Percentiles rank a stretch among this genome's conserved stretches.
Conservation (phyloP, 2,329 filamentous ascomycete genomes). For the Monosporascus ibericus region DNA sequence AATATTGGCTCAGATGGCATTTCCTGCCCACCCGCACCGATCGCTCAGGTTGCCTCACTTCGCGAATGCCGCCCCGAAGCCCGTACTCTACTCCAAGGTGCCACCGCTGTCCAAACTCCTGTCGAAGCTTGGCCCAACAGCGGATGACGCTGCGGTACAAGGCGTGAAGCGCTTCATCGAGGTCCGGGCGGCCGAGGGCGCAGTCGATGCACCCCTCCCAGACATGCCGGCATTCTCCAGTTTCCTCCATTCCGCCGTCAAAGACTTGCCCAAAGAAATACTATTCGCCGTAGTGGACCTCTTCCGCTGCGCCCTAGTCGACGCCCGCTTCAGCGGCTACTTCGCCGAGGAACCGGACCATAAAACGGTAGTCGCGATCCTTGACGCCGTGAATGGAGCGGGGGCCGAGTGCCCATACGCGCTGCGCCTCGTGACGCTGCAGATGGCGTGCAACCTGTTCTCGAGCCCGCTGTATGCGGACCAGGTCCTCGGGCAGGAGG, state of each 20-base stretch:
- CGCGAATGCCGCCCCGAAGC: constrained; percentile 54
- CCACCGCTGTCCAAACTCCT: constrained; percentile 79
- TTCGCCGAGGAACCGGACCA: constrained; percentile 71
- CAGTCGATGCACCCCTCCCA: constrained; percentile 64
- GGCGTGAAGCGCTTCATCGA: constrained; percentile 68
- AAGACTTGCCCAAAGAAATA: constrained; percentile 52
- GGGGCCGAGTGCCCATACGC: constrained; percentile 65
- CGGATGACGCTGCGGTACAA: constrained; percentile 54
- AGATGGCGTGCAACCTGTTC: constrained; percentile 82
- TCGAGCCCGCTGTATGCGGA: constrained; percentile 64
- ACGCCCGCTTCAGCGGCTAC: constrained; percentile 73
- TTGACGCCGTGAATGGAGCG: constrained; percentile 49
- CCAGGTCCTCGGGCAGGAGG: constrained; percentile 47
- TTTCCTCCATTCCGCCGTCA: constrained; percentile 52
- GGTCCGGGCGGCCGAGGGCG: constrained; percentile 47
- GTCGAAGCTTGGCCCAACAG: constrained; percentile 62
- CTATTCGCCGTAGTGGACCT: constrained; percentile 85
- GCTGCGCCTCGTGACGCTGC: constrained; percentile 74
- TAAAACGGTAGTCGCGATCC: constrained; percentile 54
- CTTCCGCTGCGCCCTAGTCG: constrained; percentile 68
- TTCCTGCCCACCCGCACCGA: constrained; percentile 70
- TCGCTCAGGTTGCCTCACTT: constrained; percentile 65
- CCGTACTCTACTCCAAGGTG: constrained; percentile 68
- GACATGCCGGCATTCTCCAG: constrained; percentile 59
- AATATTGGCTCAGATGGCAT: constrained; percentile 68